Conservation (phyloP, 306 rosid species). For the Malus fusca region DNA sequence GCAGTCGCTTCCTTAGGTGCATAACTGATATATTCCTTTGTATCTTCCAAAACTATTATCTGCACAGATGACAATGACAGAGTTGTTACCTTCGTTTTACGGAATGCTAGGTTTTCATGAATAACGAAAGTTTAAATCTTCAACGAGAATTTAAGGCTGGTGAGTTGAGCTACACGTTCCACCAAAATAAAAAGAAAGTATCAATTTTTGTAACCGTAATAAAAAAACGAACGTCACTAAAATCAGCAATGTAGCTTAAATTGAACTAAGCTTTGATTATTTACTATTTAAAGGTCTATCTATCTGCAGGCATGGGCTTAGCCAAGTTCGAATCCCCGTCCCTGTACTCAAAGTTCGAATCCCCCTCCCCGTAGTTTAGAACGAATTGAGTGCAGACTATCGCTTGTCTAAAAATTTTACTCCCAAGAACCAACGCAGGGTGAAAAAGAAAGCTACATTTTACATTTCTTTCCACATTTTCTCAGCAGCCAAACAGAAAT, state of each 20-base stretch:
- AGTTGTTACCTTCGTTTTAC: not conserved
- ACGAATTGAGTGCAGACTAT: too few relatives aligned
- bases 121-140: not conserved
- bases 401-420: too few relatives aligned
- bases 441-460: not conserved
- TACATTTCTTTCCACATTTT: not conserved
- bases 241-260: not conserved
- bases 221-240: not conserved
- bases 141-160: not conserved
- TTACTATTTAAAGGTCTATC: not conserved
- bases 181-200: not conserved
- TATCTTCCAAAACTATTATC: slow-evolving; percentile 92
- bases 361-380: too few relatives aligned
- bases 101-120: not conserved
- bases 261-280: not conserved
- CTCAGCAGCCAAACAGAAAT: slow-evolving; percentile 1
- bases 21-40: slow-evolving; percentile 66
- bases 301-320: too few relatives aligned
- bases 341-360: too few relatives aligned
- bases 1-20: slow-evolving; percentile 58
- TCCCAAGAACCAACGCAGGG: not conserved
- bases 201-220: not conserved
- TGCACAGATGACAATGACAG: slow-evolving; percentile 25
- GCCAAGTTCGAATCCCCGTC: too few relatives aligned
- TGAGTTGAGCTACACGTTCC: not conserved